These are phyloP conservation scores for Silene coronaria DNA, from an alignment of 179 eudicot genomes.

Conservation along the genomic window DNA sequence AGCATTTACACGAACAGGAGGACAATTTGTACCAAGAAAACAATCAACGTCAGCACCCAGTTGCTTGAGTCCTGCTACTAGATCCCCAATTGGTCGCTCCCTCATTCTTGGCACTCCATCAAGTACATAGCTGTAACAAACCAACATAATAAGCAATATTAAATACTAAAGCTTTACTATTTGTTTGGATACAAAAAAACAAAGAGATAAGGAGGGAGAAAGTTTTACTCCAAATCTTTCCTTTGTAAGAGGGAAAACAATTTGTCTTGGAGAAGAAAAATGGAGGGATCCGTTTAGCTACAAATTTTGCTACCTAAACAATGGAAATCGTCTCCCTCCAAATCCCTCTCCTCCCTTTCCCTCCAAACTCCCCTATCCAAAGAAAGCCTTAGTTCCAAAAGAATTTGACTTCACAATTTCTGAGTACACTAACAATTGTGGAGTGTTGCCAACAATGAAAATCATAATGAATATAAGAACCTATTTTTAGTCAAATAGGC, in stretches of 20 bases:
- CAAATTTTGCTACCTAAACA: too few species aligned
- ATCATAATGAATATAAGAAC: background rate
- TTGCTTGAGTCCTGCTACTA: conserved; percentile 90
- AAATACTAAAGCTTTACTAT: background rate
- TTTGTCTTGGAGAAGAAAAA: too few species aligned
- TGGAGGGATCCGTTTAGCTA: too few species aligned
- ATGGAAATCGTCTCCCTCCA: too few species aligned
- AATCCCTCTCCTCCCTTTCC: too few species aligned
- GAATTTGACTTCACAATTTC: background rate
- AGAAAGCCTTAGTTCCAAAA: background rate
- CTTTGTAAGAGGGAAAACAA: too few species aligned
- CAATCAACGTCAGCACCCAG: conserved; percentile 97
- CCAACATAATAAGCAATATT: too few species aligned
- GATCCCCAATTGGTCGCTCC: conserved; percentile 97
- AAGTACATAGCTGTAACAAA: conserved; percentile 59
- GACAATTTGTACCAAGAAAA: conserved; percentile 82
- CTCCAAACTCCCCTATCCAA: too few species aligned
- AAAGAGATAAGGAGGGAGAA: too few species aligned
- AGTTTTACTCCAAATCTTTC: too few species aligned
- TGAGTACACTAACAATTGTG: background rate
- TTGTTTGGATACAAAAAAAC: too few species aligned
- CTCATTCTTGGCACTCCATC: conserved; percentile 99
- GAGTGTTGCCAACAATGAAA: background rate
- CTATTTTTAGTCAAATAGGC: too few species aligned
- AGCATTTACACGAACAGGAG: conserved; percentile 85